phyloP scores from a whole-genome alignment of 2,329 filamentous ascomycete genomes.

The Lachnellula subtilissima region DNA sequence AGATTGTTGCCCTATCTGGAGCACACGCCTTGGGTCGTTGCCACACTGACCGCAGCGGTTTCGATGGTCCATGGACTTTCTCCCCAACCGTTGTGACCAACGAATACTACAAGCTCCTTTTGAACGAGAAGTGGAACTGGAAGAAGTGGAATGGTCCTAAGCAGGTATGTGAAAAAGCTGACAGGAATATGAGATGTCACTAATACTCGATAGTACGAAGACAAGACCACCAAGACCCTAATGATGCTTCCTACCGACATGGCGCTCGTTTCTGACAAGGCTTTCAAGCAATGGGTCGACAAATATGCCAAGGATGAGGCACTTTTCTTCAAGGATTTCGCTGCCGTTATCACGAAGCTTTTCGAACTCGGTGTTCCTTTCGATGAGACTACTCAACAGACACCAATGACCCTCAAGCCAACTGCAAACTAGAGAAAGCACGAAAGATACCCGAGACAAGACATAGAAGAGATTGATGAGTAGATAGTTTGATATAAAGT shows the following conservation, averaged over 20 bases:
- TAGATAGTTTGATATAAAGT: constrained; percentile 6
- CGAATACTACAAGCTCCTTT: constrained; percentile 84
- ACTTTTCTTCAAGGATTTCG: constrained; percentile 90
- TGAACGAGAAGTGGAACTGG: constrained; percentile 89
- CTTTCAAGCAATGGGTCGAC: constrained; percentile 74
- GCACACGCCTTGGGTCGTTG: constrained; percentile 86
- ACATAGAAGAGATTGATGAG: constrained; percentile 7
- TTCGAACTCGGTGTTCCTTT: constrained; percentile 96
- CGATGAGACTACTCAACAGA: constrained; percentile 54
- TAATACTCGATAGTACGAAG: constrained; percentile 60
- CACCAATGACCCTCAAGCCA: constrained; percentile 61
- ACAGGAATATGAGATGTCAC: neutral
- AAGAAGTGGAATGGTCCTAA: constrained; percentile 88
- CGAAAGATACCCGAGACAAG: constrained; percentile 10
- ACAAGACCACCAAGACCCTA: constrained; percentile 77
- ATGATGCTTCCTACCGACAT: constrained; percentile 98
- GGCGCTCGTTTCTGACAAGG: constrained; percentile 81
- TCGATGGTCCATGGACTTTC: constrained; percentile 86
- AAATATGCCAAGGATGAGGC: constrained; percentile 89
- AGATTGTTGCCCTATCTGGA: constrained; percentile 86
- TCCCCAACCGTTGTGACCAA: constrained; percentile 89
- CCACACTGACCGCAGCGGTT: constrained; percentile 84
- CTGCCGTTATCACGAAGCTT: constrained; percentile 70
- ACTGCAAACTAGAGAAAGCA: constrained; percentile 24
- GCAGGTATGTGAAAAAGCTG: constrained; percentile 43